These are phyloP conservation scores for Leishmania turanica DNA, from an alignment of 208 protist genomes.

Conservation along the genomic window DNA sequence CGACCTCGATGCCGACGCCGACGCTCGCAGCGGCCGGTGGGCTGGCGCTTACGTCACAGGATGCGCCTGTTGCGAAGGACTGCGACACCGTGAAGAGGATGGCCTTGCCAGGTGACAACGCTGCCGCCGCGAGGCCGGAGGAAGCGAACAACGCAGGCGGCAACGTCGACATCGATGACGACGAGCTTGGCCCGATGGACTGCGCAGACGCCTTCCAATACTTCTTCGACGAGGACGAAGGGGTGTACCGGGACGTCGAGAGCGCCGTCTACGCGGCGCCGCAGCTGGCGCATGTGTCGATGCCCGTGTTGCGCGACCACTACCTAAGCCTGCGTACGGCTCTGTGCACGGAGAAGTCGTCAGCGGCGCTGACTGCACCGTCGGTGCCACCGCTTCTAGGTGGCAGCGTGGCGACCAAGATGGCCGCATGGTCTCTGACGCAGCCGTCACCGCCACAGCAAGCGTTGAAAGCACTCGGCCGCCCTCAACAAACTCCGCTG, in stretches of 20 bases:
- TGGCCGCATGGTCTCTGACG: neutral
- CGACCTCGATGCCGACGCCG: neutral
- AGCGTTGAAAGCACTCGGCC: too few species aligned
- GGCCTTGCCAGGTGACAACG: neutral
- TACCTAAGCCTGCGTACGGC: constrained; percentile 22
- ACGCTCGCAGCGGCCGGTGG: neutral
- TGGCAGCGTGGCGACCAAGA: neutral
- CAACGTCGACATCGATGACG: neutral
- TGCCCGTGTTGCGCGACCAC: neutral
- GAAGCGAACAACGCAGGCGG: neutral
- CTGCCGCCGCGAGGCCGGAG: neutral
- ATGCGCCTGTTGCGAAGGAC: neutral
- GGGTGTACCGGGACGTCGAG: constrained; percentile 31
- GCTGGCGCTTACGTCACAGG: neutral
- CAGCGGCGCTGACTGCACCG: neutral
- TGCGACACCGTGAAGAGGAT: neutral
- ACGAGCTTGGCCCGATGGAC: constrained; percentile 50
- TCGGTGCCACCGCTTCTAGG: too few species aligned
- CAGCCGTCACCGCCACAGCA: neutral
- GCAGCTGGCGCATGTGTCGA: neutral
- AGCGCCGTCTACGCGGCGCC: constrained; percentile 40
- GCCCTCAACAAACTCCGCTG: neutral
- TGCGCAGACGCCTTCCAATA: constrained; percentile 55
- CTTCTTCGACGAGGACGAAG: constrained; percentile 29
- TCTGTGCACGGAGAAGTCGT: neutral